Percentiles rank a stretch among this genome's conserved stretches.
Evolutionary conservation across 2,329 filamentous ascomycete genomes (phyloP).

Genomic region (Colletotrichum horii): DNA sequence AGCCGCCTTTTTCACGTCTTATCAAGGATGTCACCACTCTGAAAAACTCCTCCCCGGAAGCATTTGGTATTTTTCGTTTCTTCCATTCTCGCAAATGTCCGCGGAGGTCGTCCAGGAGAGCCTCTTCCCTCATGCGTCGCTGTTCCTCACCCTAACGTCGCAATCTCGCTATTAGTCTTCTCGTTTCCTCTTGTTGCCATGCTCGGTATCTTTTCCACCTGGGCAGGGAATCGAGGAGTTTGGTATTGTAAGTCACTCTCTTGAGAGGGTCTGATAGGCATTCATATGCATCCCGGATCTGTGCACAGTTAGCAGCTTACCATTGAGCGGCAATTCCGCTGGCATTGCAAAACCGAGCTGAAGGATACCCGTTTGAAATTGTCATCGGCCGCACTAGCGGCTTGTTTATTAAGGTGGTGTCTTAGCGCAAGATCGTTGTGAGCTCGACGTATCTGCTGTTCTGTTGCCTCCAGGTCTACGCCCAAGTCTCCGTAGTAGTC

Average conservation of each 20-base stretch:
- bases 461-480: background rate
- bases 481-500: background rate
- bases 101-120: background rate
- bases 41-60: background rate
- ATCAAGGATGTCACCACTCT: background rate
- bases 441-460: background rate
- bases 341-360: background rate
- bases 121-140: accelerated
- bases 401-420: background rate
- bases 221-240: no score
- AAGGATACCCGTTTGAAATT: background rate
- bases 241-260: background rate
- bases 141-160: background rate
- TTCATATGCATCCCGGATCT: background rate
- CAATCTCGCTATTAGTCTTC: no score
- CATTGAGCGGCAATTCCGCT: accelerated
- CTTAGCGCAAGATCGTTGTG: background rate
- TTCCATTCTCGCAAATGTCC: background rate
- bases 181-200: no score
- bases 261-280: background rate
- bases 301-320: background rate
- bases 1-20: background rate
- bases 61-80: background rate
- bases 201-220: no score
- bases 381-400: no score